Percentiles rank a stretch among this genome's conserved stretches.
Evolutionary conservation across 345 rosid species (phyloP).

Genomic region (Sisymbrium irio): DNA sequence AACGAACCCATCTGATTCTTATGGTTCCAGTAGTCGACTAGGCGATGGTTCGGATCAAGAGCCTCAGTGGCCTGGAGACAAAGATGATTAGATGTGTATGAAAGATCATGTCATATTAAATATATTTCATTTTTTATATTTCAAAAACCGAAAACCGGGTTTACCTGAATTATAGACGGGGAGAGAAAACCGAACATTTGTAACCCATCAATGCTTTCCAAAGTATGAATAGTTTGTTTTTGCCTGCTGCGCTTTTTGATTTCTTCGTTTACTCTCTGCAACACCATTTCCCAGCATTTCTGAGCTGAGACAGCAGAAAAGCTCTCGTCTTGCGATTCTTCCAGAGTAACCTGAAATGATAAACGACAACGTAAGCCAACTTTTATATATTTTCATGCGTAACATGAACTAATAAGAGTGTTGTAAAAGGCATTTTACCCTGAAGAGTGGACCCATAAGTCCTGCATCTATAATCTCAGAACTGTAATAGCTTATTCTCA

Average conservation of each 20-base stretch:
- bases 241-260: neutral
- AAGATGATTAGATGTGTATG: slow-evolving; percentile 11
- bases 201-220: slow-evolving; percentile 50
- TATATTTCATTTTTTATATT: neutral
- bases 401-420: neutral
- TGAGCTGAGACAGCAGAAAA: slow-evolving; percentile 54
- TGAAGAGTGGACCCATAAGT: slow-evolving; percentile 71
- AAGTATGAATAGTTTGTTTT: slow-evolving; percentile 8
- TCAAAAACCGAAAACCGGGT: no score
- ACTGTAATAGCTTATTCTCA: slow-evolving; percentile 47
- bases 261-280: slow-evolving; percentile 41
- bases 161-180: slow-evolving; percentile 54
- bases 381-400: neutral
- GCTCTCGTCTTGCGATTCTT: slow-evolving; percentile 51
- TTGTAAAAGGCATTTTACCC: slow-evolving; percentile 40
- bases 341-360: slow-evolving; percentile 60
- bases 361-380: neutral
- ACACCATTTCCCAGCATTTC: slow-evolving; percentile 84
- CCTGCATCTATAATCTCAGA: slow-evolving; percentile 79
- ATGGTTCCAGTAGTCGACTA: slow-evolving; percentile 60
- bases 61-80: slow-evolving; percentile 62
- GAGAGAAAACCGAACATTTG: slow-evolving; percentile 79
- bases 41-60: slow-evolving; percentile 64
- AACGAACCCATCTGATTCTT: neutral
- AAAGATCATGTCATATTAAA: neutral